Evolutionary conservation across 495 filamentous ascomycete species (phyloP).

Genomic region (Parachaetomium inaequale): DNA sequence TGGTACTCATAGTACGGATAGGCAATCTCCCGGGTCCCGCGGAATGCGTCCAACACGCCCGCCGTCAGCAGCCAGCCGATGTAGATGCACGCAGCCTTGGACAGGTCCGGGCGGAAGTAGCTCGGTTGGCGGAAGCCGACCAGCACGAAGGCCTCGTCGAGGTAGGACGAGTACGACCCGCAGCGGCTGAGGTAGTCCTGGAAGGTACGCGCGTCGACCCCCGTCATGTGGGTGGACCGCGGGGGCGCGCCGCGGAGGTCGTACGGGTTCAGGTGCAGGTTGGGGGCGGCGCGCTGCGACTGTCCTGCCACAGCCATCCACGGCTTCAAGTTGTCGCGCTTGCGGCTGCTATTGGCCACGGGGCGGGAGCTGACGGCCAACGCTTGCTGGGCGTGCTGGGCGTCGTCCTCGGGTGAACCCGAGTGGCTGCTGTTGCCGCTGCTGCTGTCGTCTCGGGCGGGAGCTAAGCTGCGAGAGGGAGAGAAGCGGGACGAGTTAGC

Average conservation of each 20-base stretch:
- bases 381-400: neutral
- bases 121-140: constrained; percentile 5
- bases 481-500: neutral
- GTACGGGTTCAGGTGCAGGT: neutral
- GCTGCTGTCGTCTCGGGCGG: neutral
- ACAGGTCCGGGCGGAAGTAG: constrained; percentile 7
- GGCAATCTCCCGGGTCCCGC: neutral
- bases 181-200: neutral
- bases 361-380: neutral
- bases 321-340: neutral
- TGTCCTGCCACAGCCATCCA: neutral
- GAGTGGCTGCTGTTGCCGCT: neutral
- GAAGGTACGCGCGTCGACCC: constrained; percentile 2
- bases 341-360: neutral
- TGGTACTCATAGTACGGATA: constrained; percentile 1
- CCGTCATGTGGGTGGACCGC: constrained; percentile 1
- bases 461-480: neutral
- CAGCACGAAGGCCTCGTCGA: constrained; percentile 3
- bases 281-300: neutral
- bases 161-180: neutral
- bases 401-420: neutral
- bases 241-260: neutral
- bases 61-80: constrained; percentile 7
- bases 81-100: constrained; percentile 5
- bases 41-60: neutral